phyloP scores from a whole-genome alignment of 768 basidiomycete species.

The Tulasnella sp. region DNA sequence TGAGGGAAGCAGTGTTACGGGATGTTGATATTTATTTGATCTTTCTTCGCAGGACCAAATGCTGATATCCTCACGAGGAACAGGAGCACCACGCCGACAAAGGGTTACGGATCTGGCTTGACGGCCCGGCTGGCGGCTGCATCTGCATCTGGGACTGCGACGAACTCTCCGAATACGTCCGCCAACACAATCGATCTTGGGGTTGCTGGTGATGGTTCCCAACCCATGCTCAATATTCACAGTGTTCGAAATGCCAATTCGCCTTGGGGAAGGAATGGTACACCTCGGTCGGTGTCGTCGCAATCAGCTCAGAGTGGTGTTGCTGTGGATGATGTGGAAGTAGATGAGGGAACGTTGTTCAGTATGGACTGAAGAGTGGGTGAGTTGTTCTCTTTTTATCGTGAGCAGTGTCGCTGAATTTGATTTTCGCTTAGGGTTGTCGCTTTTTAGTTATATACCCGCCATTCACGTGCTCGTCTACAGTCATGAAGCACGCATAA shows the following conservation, averaged over 20 bases:
- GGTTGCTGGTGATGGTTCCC: neutral
- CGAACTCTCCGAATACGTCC: neutral
- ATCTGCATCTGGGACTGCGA: neutral
- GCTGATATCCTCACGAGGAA: too few relatives aligned
- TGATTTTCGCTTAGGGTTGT: too few relatives aligned
- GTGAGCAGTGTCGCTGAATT: too few relatives aligned
- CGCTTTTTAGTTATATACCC: too few relatives aligned
- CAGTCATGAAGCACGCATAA: too few relatives aligned
- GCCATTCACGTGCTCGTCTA: too few relatives aligned
- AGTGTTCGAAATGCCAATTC: neutral
- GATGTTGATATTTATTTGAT: neutral
- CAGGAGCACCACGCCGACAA: neutral
- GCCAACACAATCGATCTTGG: neutral
- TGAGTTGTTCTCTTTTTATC: too few relatives aligned
- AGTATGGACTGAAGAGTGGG: conserved; percentile 11
- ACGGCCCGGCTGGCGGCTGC: conserved; percentile 8
- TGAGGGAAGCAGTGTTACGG: too few relatives aligned
- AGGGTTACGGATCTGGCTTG: conserved; percentile 3
- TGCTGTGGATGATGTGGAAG: conserved; percentile 1
- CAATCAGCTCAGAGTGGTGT: neutral
- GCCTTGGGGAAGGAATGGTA: conserved; percentile 8
- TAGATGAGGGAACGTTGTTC: conserved; percentile 13
- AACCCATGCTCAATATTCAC: neutral
- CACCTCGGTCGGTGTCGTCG: neutral
- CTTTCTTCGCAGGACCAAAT: neutral